phyloP scores from a whole-genome alignment of 768 basidiomycete genomes.

The Artomyces pyxidatus region DNA sequence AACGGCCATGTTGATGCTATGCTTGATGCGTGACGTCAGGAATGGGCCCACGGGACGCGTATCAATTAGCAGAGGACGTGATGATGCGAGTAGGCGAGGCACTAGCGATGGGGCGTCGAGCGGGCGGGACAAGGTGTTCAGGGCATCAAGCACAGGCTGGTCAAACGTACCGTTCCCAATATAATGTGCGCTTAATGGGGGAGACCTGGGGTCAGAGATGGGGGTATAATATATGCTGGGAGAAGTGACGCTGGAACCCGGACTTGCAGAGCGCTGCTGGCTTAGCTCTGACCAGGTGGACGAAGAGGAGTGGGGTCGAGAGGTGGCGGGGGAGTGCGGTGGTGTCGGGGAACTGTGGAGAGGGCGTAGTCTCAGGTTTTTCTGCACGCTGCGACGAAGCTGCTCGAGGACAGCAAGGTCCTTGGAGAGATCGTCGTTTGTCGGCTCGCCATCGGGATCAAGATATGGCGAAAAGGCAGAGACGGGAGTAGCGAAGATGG shows the following conservation, averaged over 20 bases:
- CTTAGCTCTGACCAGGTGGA: slow-evolving; percentile 23
- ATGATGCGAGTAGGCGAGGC: slow-evolving; percentile 33
- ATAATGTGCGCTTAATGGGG: slow-evolving; percentile 25
- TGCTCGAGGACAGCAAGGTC: slow-evolving; percentile 62
- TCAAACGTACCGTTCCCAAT: slow-evolving; percentile 18
- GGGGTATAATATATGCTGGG: slow-evolving; percentile 46
- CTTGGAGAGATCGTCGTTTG: slow-evolving; percentile 51
- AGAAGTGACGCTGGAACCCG: slow-evolving; percentile 34
- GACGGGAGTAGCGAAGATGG: slow-evolving; percentile 20
- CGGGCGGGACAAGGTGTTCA: slow-evolving; percentile 25
- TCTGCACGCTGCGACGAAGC: slow-evolving; percentile 63
- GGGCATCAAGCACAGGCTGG: slow-evolving; percentile 13
- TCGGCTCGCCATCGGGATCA: slow-evolving; percentile 21
- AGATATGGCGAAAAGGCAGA: slow-evolving; percentile 16
- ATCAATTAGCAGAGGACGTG: slow-evolving; percentile 70
- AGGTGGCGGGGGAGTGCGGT: slow-evolving; percentile 17
- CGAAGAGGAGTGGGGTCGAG: slow-evolving; percentile 18
- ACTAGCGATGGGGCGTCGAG: slow-evolving; percentile 41
- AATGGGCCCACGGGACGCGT: slow-evolving; percentile 66
- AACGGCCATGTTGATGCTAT: slow-evolving; percentile 79
- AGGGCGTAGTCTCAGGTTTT: slow-evolving; percentile 72
- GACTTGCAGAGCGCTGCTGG: slow-evolving; percentile 33
- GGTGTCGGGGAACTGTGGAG: slow-evolving; percentile 42
- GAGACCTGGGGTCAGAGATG: slow-evolving; percentile 26
- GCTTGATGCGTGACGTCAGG: slow-evolving; percentile 52